Evolutionary conservation across 176 grass and related monocot species (phyloP), one percentile per base, ranked within the genome.

Genomic region (Calamus simplicifolius): DNA sequence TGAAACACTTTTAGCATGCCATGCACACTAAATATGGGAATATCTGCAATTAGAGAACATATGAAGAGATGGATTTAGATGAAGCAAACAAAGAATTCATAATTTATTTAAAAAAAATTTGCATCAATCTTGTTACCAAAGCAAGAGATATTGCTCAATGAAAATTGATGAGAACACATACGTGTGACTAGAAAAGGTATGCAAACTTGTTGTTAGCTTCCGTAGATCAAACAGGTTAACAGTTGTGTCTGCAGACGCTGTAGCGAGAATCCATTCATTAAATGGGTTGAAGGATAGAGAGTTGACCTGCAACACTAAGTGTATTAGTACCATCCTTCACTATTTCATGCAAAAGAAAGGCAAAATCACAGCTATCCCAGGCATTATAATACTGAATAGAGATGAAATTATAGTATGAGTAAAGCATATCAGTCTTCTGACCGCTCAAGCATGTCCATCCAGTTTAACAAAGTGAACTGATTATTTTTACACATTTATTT

Each of bases 221-320:
- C 87, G 62, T 58, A 85, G 58, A 63, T 98, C 93, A 81, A 98
- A 98, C 14, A 98, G 67, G 56, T 92, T 92, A 19, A 98, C 56
- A 26, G 78, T 85, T 48, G 76, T 81, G 77, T 98, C 93, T 27
- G 84, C 82, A 49, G 93, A 98, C 69, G 84, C 87, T 60, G 93
- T 89, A 54, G 88, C 84, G 70, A 98, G 73, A 57, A 98, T 88
- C 93, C 93, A 98, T 62, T 92, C 93, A 25, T 89, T 98, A 63
- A 89, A 92, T 55, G 93, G 87, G 73, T 84, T 98, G 76, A 98
- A 98, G 48, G 93, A 92, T 25, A 98, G 31, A 26, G 93, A 92
- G 79, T 98, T 92, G 6, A 89, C 93, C 93, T 98, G 76, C 17
- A 29, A 64, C 67, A 68, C 31, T 29, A 54, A 50, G 1, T 16